phyloP scores from a whole-genome alignment of 2,329 filamentous ascomycete genomes.

The Myriosclerotinia curreyana region DNA sequence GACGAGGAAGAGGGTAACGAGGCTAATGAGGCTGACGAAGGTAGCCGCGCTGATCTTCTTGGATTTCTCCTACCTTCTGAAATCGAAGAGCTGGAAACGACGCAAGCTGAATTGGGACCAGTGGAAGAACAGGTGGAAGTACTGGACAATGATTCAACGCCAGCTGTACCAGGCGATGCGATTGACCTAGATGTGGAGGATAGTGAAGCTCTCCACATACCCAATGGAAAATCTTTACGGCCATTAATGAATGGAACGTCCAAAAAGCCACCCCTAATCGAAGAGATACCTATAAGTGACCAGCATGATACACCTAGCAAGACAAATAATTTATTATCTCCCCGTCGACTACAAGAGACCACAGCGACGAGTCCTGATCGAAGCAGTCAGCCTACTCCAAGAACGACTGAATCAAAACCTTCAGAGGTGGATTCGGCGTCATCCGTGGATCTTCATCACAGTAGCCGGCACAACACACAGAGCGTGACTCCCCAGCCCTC shows the following conservation, averaged over 20 bases:
- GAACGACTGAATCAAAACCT: constrained; percentile 39
- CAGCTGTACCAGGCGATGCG: background rate
- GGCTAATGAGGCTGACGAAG: constrained; percentile 39
- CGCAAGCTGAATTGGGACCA: constrained; percentile 23
- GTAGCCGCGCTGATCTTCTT: constrained; percentile 41
- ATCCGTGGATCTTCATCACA: constrained; percentile 38
- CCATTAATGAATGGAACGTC: constrained; percentile 4
- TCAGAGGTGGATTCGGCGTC: constrained; percentile 40
- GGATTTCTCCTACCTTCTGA: constrained; percentile 39
- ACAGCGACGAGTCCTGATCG: constrained; percentile 36
- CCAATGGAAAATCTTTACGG: constrained; percentile 29
- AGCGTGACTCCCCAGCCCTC: constrained; percentile 43
- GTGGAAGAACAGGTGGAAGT: constrained; percentile 22
- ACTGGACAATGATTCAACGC: constrained; percentile 7
- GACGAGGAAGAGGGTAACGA: constrained; percentile 47
- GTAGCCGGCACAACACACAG: constrained; percentile 38
- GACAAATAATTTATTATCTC: background rate
- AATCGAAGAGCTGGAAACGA: constrained; percentile 38
- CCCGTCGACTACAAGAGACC: constrained; percentile 22
- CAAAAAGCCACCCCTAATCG: constrained; percentile 11
- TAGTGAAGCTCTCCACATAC: constrained; percentile 37
- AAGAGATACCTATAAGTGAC: constrained; percentile 13
- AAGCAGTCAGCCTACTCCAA: constrained; percentile 41
- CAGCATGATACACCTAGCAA: constrained; percentile 6
- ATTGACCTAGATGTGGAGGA: constrained; percentile 26